These are phyloP conservation scores for Didymella sp. DNA, from an alignment of 2,329 filamentous ascomycete genomes.

Conservation along the genomic window DNA sequence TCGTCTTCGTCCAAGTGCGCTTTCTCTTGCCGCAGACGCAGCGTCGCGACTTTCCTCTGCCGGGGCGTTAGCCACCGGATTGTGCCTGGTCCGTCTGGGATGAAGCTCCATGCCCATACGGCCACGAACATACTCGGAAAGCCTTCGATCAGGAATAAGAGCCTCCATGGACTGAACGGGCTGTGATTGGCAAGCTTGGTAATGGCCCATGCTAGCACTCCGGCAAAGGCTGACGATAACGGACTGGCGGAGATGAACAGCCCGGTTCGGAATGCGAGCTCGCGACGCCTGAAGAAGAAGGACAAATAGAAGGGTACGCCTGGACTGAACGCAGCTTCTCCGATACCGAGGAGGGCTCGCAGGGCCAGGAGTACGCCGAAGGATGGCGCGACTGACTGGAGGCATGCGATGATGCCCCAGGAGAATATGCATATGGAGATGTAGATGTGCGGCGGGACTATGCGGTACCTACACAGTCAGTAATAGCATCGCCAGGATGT, in stretches of 20 bases:
- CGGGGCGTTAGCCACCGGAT: conserved; percentile 53
- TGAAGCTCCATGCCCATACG: conserved; percentile 73
- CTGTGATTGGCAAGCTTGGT: conserved; percentile 69
- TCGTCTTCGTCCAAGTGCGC: conserved; percentile 39
- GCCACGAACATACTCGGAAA: conserved; percentile 82
- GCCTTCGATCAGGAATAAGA: conserved; percentile 83
- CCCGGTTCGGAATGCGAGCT: conserved; percentile 84
- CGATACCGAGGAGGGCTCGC: conserved; percentile 62
- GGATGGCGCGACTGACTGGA: conserved; percentile 63
- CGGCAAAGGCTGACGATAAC: conserved; percentile 72
- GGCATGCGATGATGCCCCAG: conserved; percentile 80
- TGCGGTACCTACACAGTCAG: conserved; percentile 54
- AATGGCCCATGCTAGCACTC: conserved; percentile 79
- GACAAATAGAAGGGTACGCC: conserved; percentile 70
- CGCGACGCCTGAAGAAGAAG: conserved; percentile 68
- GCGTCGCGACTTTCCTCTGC: conserved; percentile 69
- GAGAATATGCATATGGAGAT: conserved; percentile 70
- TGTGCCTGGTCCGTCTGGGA: conserved; percentile 73
- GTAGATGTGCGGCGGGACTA: conserved; percentile 68
- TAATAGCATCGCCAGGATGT: neutral
- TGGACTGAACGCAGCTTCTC: conserved; percentile 68
- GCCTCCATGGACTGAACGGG: conserved; percentile 82
- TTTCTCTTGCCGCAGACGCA: conserved; percentile 67
- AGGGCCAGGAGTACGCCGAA: conserved; percentile 67
- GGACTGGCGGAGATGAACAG: conserved; percentile 81